Percentiles rank a stretch among this genome's conserved stretches.
These are phyloP conservation scores for Cymbopogon flexuosus DNA, from an alignment of 202 grass and related monocot species.

Conservation along the genomic window DNA sequence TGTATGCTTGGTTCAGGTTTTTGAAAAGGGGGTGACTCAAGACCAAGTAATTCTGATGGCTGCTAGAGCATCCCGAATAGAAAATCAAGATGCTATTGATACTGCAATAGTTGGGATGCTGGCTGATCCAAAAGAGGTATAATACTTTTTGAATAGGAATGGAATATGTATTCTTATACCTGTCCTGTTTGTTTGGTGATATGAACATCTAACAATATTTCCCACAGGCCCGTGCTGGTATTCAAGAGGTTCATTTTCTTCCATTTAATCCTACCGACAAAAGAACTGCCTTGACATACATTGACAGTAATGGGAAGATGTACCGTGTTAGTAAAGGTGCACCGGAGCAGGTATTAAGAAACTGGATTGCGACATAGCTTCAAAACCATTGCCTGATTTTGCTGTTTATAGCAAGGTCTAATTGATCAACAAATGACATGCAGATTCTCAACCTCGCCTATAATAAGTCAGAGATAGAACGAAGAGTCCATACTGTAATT, in stretches of 20 bases:
- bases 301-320: constrained; percentile 75
- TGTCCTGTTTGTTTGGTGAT: not conserved
- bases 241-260: constrained; percentile 93
- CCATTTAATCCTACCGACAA: constrained; percentile 97
- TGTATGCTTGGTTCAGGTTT: constrained; percentile 46
- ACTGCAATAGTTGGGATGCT: constrained; percentile 94
- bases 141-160: not conserved
- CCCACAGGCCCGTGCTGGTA: constrained; percentile 68
- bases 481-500: constrained; percentile 70
- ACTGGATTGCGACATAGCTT: not conserved
- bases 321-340: constrained; percentile 95
- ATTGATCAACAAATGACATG: constrained; percentile 1
- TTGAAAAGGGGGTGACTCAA: constrained; percentile 59
- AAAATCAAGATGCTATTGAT: constrained; percentile 98
- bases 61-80: constrained; percentile 90
- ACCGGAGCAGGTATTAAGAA: constrained; percentile 70
- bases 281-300: constrained; percentile 88
- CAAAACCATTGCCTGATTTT: not conserved
- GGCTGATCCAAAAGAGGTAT: constrained; percentile 93
- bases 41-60: constrained; percentile 90
- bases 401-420: not conserved
- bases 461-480: constrained; percentile 69
- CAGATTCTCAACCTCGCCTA: constrained; percentile 84
- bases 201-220: not conserved
- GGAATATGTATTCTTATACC: not conserved